Evolutionary conservation across 192 early-diverging fungal species (phyloP).

Genomic region (Backusella tarrabulga): DNA sequence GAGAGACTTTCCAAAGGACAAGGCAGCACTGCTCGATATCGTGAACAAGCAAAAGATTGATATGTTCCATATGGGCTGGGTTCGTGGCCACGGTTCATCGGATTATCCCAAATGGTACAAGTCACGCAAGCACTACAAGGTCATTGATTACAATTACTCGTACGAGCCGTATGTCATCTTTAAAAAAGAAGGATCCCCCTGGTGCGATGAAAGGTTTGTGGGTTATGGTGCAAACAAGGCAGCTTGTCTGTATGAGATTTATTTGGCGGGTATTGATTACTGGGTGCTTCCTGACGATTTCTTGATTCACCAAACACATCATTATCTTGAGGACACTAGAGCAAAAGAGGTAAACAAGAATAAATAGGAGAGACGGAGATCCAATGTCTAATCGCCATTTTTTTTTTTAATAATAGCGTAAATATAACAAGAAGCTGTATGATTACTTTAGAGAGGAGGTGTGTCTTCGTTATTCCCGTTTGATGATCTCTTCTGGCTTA

Average conservation of each 20-base stretch:
- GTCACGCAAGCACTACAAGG: constrained; percentile 46
- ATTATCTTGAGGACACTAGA: constrained; percentile 54
- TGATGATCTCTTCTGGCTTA: constrained; percentile 36
- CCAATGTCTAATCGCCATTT: background rate
- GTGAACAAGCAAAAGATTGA: constrained; percentile 47
- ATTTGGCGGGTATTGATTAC: constrained; percentile 56
- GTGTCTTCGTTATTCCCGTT: constrained; percentile 48
- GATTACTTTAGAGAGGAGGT: constrained; percentile 56
- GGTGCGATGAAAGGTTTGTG: constrained; percentile 62
- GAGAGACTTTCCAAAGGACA: constrained; percentile 48
- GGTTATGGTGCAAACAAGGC: constrained; percentile 66
- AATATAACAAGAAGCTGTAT: constrained; percentile 56
- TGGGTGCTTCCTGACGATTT: constrained; percentile 57
- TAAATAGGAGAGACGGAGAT: background rate
- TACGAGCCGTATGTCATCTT: constrained; percentile 64
- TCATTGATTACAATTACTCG: constrained; percentile 51
- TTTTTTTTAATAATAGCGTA: constrained; percentile 35
- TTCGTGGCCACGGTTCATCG: constrained; percentile 58
- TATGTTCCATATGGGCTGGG: constrained; percentile 56
- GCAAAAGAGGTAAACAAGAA: constrained; percentile 46
- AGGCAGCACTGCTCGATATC: constrained; percentile 40
- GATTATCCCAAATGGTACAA: constrained; percentile 53
- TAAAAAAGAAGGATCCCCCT: constrained; percentile 49
- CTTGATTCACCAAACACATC: constrained; percentile 59
- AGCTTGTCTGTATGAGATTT: constrained; percentile 60